Evolutionary conservation across 1,284 basidiomycete species (phyloP).

Genomic region (Boletellus deceptivus): DNA sequence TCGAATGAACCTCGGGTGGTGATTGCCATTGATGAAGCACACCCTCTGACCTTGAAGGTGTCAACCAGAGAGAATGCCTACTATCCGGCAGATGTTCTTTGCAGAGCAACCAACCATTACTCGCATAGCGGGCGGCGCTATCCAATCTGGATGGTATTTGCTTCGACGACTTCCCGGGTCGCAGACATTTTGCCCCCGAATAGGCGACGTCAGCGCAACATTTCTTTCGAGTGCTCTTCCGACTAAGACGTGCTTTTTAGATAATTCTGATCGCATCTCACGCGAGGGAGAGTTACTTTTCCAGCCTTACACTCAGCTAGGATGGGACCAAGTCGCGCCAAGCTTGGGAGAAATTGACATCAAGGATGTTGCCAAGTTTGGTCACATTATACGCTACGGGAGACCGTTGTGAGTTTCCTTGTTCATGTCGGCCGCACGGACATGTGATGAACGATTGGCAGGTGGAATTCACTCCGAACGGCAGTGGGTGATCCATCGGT

Average conservation of each 20-base stretch:
- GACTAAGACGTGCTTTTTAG: background rate
- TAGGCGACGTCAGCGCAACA: background rate
- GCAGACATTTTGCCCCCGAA: background rate
- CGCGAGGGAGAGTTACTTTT: background rate
- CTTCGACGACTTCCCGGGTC: conserved; percentile 2
- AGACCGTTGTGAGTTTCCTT: background rate
- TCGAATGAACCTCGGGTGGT: background rate
- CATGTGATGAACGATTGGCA: background rate
- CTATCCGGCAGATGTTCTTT: conserved; percentile 1
- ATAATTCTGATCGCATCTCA: background rate
- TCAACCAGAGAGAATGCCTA: background rate
- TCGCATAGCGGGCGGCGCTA: background rate
- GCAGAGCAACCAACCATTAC: background rate
- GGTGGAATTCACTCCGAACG: background rate
- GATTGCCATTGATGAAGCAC: conserved; percentile 3
- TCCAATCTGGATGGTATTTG: conserved; percentile 4
- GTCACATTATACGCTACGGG: background rate
- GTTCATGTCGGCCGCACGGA: too few relatives aligned
- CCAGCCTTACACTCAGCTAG: conserved; percentile 3
- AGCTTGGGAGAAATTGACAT: background rate
- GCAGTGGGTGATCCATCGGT: background rate
- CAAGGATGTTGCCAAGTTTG: background rate
- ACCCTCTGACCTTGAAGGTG: background rate
- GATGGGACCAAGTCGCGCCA: background rate
- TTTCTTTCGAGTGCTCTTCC: background rate